Conservation (phyloP, 2,329 filamentous ascomycete species). For the Alternaria rosae region DNA sequence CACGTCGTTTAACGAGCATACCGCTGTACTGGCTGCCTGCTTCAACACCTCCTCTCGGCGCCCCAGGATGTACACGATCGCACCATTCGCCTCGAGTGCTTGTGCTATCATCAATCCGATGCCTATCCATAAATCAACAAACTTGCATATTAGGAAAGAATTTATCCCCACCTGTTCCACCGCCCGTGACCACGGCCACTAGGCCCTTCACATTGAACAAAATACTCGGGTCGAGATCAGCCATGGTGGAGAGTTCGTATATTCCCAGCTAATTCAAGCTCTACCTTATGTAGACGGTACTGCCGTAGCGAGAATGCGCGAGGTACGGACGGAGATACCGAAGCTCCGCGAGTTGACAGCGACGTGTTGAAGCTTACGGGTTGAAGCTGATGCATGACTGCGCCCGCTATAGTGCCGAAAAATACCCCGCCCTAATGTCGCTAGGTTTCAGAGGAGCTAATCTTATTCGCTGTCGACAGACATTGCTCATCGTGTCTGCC, state of each 20-base stretch:
- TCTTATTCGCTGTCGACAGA: background rate
- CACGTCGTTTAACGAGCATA: background rate
- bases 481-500: background rate
- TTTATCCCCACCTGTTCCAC: constrained; percentile 18
- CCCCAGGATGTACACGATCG: constrained; percentile 34
- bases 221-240: constrained; percentile 8
- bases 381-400: background rate
- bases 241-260: background rate
- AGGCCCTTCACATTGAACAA: constrained; percentile 25
- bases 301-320: background rate
- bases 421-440: background rate
- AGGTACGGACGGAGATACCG: background rate
- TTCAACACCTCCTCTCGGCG: constrained; percentile 29
- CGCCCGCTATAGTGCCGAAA: background rate
- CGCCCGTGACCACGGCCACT: constrained; percentile 27
- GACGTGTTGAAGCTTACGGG: background rate
- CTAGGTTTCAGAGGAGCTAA: background rate
- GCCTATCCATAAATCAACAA: constrained; percentile 12
- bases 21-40: constrained; percentile 8
- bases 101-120: constrained; percentile 35
- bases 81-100: constrained; percentile 29
- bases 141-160: background rate
- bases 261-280: background rate
- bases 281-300: background rate
- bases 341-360: background rate